A percentile compares a stretch with the other conserved stretches of the same genome.
Evolutionary conservation across 257 asterid species (phyloP).

Genomic region (Przewalskia tangutica): DNA sequence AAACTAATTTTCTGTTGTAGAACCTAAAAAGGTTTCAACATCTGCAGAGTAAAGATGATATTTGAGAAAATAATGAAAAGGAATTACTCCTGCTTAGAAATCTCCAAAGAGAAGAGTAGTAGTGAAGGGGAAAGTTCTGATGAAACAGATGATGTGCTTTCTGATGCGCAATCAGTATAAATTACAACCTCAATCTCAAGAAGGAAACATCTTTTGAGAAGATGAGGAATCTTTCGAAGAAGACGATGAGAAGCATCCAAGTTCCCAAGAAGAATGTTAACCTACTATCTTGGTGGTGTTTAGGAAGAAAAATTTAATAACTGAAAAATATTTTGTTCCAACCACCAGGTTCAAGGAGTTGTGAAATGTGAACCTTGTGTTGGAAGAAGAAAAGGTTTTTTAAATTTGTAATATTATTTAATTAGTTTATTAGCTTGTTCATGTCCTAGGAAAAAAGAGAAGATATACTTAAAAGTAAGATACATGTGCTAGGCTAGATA

Average conservation of each 20-base stretch:
- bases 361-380: neutral
- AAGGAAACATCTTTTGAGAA: neutral
- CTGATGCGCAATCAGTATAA: neutral
- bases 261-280: neutral
- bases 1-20: neutral
- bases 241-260: neutral
- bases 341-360: neutral
- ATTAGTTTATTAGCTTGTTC: neutral
- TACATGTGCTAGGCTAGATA: neutral
- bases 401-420: no score
- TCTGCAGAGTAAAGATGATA: neutral
- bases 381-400: neutral
- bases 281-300: neutral
- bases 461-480: neutral
- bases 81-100: neutral
- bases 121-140: neutral
- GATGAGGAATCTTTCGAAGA: neutral
- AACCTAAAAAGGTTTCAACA: neutral
- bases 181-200: neutral
- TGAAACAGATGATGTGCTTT: neutral
- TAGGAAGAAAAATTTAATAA: neutral
- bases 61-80: neutral
- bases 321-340: neutral
- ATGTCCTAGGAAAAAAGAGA: neutral
- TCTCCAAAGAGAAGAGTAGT: neutral